Evolutionary conservation across 2,329 filamentous ascomycete genomes (phyloP).

Genomic region (Ceratocystis smalleyi): DNA sequence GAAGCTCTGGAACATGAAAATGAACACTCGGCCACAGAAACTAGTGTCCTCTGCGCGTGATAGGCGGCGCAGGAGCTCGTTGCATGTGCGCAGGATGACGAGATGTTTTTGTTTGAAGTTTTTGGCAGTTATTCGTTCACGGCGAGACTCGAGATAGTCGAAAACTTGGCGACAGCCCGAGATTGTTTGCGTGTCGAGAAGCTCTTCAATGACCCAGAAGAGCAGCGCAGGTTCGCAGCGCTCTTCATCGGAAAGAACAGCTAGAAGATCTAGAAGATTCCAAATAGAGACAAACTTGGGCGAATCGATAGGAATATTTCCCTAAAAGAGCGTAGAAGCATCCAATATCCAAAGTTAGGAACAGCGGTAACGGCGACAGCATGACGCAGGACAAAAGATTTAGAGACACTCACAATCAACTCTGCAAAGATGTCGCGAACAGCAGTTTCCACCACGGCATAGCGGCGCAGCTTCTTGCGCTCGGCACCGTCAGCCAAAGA

Average conservation of each 20-base stretch:
- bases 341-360: too few relatives aligned
- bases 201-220: conserved; percentile 84
- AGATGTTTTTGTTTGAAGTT: conserved; percentile 73
- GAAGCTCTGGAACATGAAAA: conserved; percentile 97
- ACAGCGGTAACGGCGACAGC: too few relatives aligned
- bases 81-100: conserved; percentile 83
- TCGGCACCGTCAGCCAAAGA: conserved; percentile 23
- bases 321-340: conserved; percentile 25
- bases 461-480: conserved; percentile 33
- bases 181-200: conserved; percentile 91
- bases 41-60: conserved; percentile 95
- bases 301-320: conserved; percentile 58
- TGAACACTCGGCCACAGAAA: conserved; percentile 94
- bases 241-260: conserved; percentile 70
- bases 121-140: conserved; percentile 70
- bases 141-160: conserved; percentile 83
- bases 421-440: conserved; percentile 66
- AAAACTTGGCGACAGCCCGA: conserved; percentile 82
- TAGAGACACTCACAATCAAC: conserved; percentile 47
- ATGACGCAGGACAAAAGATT: too few relatives aligned
- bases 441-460: conserved; percentile 66
- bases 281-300: conserved; percentile 70
- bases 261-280: conserved; percentile 88
- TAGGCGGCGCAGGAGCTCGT: conserved; percentile 79
- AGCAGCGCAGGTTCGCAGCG: conserved; percentile 63